Conservation (phyloP, 208 protist genomes). For the Leishmania tarentolae region DNA sequence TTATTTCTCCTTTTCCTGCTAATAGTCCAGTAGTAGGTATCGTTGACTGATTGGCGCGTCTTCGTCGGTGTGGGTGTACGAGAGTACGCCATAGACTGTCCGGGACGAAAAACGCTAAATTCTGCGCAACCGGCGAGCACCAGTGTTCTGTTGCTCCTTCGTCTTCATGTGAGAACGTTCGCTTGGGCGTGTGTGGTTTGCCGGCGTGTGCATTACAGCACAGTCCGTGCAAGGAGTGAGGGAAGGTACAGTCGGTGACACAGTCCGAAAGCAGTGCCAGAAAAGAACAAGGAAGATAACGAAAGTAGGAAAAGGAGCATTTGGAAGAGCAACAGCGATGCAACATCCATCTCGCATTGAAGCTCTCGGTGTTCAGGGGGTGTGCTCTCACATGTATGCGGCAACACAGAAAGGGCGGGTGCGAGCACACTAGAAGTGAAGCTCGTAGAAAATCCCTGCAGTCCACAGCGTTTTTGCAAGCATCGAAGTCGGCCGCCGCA, state of each 20-base stretch:
- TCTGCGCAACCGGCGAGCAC: background rate
- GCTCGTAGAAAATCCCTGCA: background rate
- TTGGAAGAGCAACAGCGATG: background rate
- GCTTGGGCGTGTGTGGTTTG: background rate
- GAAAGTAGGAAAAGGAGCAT: background rate
- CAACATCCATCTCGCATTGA: too few species aligned
- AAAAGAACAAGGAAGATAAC: too few species aligned
- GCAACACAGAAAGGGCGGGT: background rate
- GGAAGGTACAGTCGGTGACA: background rate
- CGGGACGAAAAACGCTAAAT: background rate
- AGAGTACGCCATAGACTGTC: background rate
- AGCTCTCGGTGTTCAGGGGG: background rate
- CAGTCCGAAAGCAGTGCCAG: background rate
- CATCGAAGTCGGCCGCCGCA: background rate
- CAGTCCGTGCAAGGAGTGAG: background rate
- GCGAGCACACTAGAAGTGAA: background rate
- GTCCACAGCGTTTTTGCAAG: background rate
- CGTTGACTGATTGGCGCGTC: background rate
- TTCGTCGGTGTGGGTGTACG: background rate
- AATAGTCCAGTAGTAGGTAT: background rate
- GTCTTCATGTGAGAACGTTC: background rate
- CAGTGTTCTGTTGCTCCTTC: background rate
- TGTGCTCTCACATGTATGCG: background rate
- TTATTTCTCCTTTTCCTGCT: background rate
- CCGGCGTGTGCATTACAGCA: background rate